phyloP scores from a whole-genome alignment of 345 rosid species.

The Eucalyptus urophylla region DNA sequence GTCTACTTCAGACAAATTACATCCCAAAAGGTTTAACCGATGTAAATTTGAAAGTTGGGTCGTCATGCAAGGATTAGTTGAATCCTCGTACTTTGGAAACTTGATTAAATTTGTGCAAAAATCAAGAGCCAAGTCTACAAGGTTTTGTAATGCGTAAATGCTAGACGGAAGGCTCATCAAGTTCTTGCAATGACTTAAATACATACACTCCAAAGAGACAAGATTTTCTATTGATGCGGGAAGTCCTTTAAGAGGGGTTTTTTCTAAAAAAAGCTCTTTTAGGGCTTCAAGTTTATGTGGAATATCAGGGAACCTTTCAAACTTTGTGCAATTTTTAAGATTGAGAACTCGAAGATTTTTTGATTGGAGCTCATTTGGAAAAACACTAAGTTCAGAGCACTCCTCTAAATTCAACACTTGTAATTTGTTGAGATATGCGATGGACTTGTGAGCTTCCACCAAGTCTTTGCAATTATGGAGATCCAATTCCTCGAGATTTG shows the following conservation, averaged over 20 bases:
- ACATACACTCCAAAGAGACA: neutral
- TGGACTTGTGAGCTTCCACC: neutral
- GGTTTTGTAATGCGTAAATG: neutral
- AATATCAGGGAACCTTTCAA: neutral
- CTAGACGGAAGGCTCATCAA: neutral
- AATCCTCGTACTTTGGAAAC: neutral
- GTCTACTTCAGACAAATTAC: neutral
- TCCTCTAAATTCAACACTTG: fast-evolving
- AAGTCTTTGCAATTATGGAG: fast-evolving
- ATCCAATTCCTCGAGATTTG: neutral
- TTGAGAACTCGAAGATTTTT: neutral
- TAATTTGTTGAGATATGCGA: neutral
- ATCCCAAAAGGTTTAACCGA: fast-evolving
- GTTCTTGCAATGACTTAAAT: fast-evolving
- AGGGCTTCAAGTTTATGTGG: neutral
- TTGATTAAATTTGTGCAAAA: neutral
- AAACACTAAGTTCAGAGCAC: neutral
- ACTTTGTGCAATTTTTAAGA: fast-evolving
- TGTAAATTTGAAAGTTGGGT: neutral
- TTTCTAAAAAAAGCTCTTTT: fast-evolving
- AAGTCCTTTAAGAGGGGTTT: neutral
- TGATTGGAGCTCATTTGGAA: neutral
- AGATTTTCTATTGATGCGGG: neutral
- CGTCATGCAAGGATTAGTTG: neutral
- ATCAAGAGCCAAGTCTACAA: neutral